A percentile compares a stretch with the other conserved stretches of the same genome.
These are phyloP conservation scores for Fonticula alba DNA, from an alignment of 78 protist genomes.

Conservation along the genomic window DNA sequence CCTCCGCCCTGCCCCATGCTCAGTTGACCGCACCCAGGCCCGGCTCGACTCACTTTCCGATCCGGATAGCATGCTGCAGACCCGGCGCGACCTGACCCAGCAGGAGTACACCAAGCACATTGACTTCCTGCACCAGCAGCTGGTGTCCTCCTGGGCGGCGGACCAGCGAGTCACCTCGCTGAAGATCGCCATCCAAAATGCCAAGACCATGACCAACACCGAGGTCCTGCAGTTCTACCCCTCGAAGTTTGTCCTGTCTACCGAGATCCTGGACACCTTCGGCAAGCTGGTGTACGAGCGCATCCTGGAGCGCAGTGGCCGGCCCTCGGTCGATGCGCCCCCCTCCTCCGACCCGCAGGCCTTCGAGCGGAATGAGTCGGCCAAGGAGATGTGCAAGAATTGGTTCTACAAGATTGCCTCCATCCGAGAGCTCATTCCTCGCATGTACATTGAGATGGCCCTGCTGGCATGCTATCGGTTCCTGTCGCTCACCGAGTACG, in stretches of 20 bases:
- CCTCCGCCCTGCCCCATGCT: too few relatives aligned
- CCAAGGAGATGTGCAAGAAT: slow-evolving; percentile 71
- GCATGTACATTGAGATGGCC: slow-evolving; percentile 34
- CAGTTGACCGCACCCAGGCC: too few relatives aligned
- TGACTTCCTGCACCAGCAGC: slow-evolving; percentile 38
- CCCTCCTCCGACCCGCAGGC: not conserved
- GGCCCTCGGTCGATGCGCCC: not conserved
- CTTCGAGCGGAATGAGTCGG: slow-evolving; percentile 25
- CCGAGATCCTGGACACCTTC: slow-evolving; percentile 76
- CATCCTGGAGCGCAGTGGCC: not conserved
- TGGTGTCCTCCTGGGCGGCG: slow-evolving; percentile 38
- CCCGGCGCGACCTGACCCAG: slow-evolving; percentile 23
- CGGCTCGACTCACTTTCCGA: too few relatives aligned
- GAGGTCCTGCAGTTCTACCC: slow-evolving; percentile 61
- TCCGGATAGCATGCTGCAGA: too few relatives aligned
- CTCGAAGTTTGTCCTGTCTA: slow-evolving; percentile 57
- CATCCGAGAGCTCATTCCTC: slow-evolving; percentile 74
- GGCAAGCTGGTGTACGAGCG: slow-evolving; percentile 68
- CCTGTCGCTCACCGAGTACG: slow-evolving; percentile 15
- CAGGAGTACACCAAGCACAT: slow-evolving; percentile 40
- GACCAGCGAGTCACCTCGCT: slow-evolving; percentile 60
- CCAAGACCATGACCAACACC: not conserved
- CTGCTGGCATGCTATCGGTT: slow-evolving; percentile 49
- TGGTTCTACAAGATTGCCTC: slow-evolving; percentile 88
- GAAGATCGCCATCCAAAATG: slow-evolving; percentile 51